Conservation (phyloP, 2,329 filamentous ascomycete genomes). For the Colletotrichum tamarilloi region DNA sequence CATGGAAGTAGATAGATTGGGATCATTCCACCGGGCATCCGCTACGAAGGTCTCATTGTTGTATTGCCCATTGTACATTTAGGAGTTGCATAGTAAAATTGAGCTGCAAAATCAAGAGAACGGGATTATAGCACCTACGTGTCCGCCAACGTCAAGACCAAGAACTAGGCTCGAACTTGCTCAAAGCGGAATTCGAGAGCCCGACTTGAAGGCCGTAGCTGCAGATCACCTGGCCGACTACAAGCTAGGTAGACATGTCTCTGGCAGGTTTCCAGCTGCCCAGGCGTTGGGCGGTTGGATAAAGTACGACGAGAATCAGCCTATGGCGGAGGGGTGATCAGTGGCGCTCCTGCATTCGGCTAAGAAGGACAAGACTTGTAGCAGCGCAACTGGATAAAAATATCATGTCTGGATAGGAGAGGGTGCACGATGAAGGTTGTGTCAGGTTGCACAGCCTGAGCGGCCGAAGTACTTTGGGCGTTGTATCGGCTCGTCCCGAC, state of each 20-base stretch:
- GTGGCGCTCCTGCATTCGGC: conserved; percentile 24
- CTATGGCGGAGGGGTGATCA: background rate
- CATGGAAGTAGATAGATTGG: no score
- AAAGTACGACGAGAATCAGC: background rate
- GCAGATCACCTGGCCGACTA: no score
- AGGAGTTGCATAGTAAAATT: no score
- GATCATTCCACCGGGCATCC: no score
- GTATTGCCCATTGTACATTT: no score
- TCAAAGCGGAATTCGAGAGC: no score
- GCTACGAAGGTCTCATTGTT: no score
- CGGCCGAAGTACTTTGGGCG: background rate
- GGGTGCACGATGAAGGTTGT: background rate
- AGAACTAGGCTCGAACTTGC: no score
- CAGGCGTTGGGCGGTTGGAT: conserved; percentile 11
- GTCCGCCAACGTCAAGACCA: no score
- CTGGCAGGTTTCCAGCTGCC: background rate
- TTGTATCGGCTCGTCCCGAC: background rate
- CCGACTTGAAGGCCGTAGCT: no score
- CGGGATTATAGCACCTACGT: no score
- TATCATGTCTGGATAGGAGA: background rate
- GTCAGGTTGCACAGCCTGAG: background rate
- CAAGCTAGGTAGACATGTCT: background rate
- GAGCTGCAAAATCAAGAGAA: no score
- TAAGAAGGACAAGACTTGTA: background rate
- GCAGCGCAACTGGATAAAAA: background rate